Conservation (phyloP, 495 filamentous ascomycete genomes). For the Penicillium chermesinum region DNA sequence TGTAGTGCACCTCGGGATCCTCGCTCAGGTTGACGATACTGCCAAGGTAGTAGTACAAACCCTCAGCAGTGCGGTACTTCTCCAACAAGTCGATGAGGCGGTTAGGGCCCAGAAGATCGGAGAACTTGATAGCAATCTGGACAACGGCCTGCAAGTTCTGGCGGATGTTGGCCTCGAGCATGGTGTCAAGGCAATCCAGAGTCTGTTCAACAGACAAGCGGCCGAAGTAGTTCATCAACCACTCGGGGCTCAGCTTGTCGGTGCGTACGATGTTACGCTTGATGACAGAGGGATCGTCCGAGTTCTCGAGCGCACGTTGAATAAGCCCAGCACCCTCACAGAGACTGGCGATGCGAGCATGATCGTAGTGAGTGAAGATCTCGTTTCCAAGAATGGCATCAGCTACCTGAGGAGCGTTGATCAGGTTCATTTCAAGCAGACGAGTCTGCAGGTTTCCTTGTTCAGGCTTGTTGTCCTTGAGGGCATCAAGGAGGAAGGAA, state of each 20-base stretch:
- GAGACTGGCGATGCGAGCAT: slow-evolving; percentile 74
- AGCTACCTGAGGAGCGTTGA: slow-evolving; percentile 94
- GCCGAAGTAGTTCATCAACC: slow-evolving; percentile 88
- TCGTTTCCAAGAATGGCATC: slow-evolving; percentile 96
- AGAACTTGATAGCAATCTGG: slow-evolving; percentile 95
- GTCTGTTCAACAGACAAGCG: slow-evolving; percentile 91
- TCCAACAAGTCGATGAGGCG: slow-evolving; percentile 90
- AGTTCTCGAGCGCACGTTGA: slow-evolving; percentile 89
- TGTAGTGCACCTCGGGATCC: slow-evolving; percentile 94
- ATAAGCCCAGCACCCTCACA: slow-evolving; percentile 87
- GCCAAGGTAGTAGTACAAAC: slow-evolving; percentile 95
- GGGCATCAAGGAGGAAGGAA: slow-evolving; percentile 89
- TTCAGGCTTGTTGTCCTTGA: slow-evolving; percentile 91
- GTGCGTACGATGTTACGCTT: slow-evolving; percentile 82
- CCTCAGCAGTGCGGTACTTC: slow-evolving; percentile 93
- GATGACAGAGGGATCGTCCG: slow-evolving; percentile 81
- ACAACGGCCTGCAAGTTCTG: slow-evolving; percentile 93
- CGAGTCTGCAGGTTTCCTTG: slow-evolving; percentile 90
- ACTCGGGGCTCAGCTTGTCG: slow-evolving; percentile 80
- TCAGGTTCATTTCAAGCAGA: slow-evolving; percentile 94
- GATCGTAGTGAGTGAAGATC: slow-evolving; percentile 96
- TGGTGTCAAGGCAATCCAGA: slow-evolving; percentile 88
- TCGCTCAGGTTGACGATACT: slow-evolving; percentile 96
- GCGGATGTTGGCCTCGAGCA: slow-evolving; percentile 93
- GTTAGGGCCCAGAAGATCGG: slow-evolving; percentile 87